These are phyloP conservation scores for Zygotorulaspora sp. DNA, from an alignment of 805 yeast genomes.

Conservation along the genomic window DNA sequence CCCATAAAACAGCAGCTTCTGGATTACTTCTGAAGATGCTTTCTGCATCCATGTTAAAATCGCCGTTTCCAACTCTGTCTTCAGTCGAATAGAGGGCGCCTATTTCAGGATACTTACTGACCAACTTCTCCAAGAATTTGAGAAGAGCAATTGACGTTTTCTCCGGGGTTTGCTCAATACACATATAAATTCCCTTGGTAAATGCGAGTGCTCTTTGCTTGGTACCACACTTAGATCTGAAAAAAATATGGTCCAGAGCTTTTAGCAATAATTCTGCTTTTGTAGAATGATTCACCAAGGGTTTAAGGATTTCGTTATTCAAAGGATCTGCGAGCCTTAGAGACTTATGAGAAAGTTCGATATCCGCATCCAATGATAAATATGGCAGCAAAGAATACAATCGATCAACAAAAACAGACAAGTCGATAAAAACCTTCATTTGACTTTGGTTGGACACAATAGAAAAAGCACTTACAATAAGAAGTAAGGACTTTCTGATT, in stretches of 20 bases:
- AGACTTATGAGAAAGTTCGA: conserved; percentile 81
- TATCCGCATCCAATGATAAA: conserved; percentile 70
- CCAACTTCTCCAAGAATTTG: conserved; percentile 72
- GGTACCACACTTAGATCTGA: conserved; percentile 66
- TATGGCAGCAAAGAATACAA: conserved; percentile 66
- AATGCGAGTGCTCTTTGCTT: conserved; percentile 70
- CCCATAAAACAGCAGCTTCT: conserved; percentile 90
- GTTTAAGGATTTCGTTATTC: conserved; percentile 44
- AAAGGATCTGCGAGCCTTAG: conserved; percentile 78
- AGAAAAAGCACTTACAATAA: conserved; percentile 87
- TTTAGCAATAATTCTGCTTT: conserved; percentile 78
- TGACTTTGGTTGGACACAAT: conserved; percentile 70
- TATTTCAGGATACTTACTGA: conserved; percentile 64
- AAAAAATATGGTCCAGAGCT: conserved; percentile 76
- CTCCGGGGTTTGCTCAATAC: conserved; percentile 75
- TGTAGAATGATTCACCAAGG: conserved; percentile 81
- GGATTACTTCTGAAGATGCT: conserved; percentile 75
- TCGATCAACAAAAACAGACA: conserved; percentile 72
- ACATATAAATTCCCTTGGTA: conserved; percentile 69
- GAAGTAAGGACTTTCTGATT: conserved; percentile 69
- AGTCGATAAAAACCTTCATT: conserved; percentile 71
- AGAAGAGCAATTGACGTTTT: conserved; percentile 75
- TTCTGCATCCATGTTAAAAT: conserved; percentile 58
- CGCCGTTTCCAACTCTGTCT: conserved; percentile 81
- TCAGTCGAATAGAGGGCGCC: conserved; percentile 80